Base-by-base conservation (phyloP, 352 stramenopile species). In the Hyphochytrium catenoides region DNA sequence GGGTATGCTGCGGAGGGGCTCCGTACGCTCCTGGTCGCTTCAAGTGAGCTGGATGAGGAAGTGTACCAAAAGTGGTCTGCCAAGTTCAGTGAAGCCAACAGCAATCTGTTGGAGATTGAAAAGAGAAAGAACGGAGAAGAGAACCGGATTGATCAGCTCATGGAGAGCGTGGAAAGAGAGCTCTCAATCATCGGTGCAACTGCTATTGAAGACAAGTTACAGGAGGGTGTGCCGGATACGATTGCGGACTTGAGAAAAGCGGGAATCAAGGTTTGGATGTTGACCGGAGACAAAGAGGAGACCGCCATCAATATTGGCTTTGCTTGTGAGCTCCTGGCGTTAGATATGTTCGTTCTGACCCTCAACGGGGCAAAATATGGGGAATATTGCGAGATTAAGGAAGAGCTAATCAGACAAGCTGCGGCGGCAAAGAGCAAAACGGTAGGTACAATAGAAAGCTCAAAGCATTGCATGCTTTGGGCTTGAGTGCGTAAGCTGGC, bases 271-370 rank as follows among this genome's bases (percentile, higher is more conserved):
- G 69, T 94, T 24, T 94, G 79, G 76, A 87, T 94, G 57, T 65
- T 94, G 15, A 94, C 82, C 3, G 81, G 81, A 4, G 82, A 94
- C 48, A 94, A 94, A 50, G 56, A 86, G 43, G 82, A 94, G 47
- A 94, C 82, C 3, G 82, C 82, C 8, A 92, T 94, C 46, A 94
- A 94, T 49, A 94, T 94, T 48, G 83, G 69, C n/a, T 91, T 88
- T 50, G 72, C 76, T 4, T 91, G 72, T 36, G 67, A 75, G 8
- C 33, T 93, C 12, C 39, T 93, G 14, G 87, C 75, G 6, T 57
- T 74, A 1, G 83, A 92, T 36, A 95, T 96, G 55, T 72, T n/a
- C n/a, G n/a, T n/a, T n/a, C n/a, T n/a, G n/a, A n/a, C n/a, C n/a
- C n/a, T n/a, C n/a, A n/a, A n/a, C n/a, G n/a, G n/a, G n/a, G n/a